Evolutionary conservation across 2,329 filamentous ascomycete genomes (phyloP), one percentile per base, ranked within the genome.

Genomic region (Blastomyces silverae): DNA sequence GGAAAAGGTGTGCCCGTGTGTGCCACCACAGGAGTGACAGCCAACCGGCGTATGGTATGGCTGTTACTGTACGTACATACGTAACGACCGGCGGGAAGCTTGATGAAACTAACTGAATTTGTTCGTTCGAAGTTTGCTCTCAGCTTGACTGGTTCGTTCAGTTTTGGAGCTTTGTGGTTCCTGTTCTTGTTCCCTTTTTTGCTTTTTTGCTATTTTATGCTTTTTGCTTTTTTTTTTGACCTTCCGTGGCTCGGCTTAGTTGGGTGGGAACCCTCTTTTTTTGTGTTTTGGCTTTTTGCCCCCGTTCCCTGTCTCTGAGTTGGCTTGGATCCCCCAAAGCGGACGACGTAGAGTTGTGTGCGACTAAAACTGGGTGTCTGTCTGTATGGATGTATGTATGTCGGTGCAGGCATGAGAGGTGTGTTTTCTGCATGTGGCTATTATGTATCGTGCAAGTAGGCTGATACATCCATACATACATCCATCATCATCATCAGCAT

Each of bases 1-100:
- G 66, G 68, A 67, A 69, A 69, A 67, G 64, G 61, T 57, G 25
- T 63, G 53, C 48, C 42, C 22, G 34, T 59, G 57, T 22, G 57
- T 60, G 57, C 57, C 57, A 60, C 57, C 57, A 37, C 28, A 20
- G 8, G 22, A 55, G 55, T 60, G 57, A 46, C 57, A 60, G 57
- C 57, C 15, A 46, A 46, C n/a, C 37, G 17, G 52, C 52, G 28
- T 8, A 31, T 55, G 52, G 25, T 55, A 6, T 55, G 28, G 17
- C 13, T 34, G 52, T 52, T 20, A 46, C 44, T 46, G 44, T 37
- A 20, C 13, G 17, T 31, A 31, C 28, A 31, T 2, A 34, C 31
- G 31, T 10, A 37, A 37, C 34, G 34, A 37, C 34, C 10, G 34
- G 34, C 34, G 34, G 34, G 34, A 37, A n/a, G n/a, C n/a, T n/a